These are phyloP conservation scores for Aphanomyces euteiches DNA, from an alignment of 352 stramenopile species.

Conservation along the genomic window DNA sequence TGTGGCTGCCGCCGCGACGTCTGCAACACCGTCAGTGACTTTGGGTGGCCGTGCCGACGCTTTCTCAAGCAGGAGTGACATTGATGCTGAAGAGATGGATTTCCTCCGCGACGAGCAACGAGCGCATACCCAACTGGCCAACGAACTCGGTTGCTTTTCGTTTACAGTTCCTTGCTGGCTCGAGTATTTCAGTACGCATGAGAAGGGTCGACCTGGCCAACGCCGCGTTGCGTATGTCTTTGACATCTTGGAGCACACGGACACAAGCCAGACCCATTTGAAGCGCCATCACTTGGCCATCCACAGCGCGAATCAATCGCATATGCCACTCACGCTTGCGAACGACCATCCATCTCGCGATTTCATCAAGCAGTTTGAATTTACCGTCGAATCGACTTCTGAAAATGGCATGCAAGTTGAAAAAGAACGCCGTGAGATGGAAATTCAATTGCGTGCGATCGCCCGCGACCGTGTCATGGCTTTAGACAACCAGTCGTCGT, in stretches of 20 bases:
- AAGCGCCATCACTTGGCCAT: conserved; percentile 20
- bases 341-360: conserved; percentile 7
- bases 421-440: not conserved
- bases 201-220: conserved; percentile 34
- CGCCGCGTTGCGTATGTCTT: conserved; percentile 52
- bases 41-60: not conserved
- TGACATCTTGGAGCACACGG: conserved; percentile 36
- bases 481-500: not conserved
- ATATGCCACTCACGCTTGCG: conserved; percentile 17
- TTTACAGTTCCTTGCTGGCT: conserved; percentile 49
- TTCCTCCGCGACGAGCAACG: conserved; percentile 22
- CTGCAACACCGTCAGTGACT: conserved; percentile 27
- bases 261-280: conserved; percentile 10
- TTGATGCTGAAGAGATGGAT: not conserved
- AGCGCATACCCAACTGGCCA: conserved; percentile 36
- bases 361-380: conserved; percentile 2
- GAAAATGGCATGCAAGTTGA: not conserved
- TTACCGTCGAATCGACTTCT: conserved; percentile 13
- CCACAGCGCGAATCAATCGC: conserved; percentile 7
- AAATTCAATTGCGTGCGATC: not conserved
- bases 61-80: conserved; percentile 25
- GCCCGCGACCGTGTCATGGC: not conserved
- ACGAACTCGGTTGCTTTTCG: conserved; percentile 36
- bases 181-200: conserved; percentile 48
- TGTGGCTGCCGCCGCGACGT: not conserved